These are phyloP conservation scores for Abrus precatorius DNA, from an alignment of 306 rosid genomes.

Conservation along the genomic window DNA sequence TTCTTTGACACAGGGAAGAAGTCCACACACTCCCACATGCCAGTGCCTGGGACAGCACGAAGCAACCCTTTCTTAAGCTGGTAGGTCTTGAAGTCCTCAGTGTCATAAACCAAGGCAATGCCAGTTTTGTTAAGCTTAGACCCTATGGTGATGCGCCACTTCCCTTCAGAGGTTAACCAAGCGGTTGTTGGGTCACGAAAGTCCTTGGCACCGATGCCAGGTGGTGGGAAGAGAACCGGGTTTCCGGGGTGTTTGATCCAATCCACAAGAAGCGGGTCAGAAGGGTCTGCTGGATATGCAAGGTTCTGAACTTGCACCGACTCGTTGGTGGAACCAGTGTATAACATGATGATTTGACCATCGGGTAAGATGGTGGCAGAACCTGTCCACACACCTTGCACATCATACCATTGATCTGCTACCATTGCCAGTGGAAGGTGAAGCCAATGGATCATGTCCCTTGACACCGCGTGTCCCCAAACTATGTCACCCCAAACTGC, in stretches of 20 bases:
- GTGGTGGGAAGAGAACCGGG: conserved; percentile 89
- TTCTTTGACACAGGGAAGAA: conserved; percentile 74
- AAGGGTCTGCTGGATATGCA: conserved; percentile 77
- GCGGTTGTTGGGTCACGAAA: conserved; percentile 97
- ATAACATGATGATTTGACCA: conserved; percentile 75
- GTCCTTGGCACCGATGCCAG: conserved; percentile 66
- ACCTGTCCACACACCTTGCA: conserved; percentile 89
- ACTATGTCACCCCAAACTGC: conserved; percentile 94
- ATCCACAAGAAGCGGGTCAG: conserved; percentile 78
- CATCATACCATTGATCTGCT: conserved; percentile 88
- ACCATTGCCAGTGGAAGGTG: conserved; percentile 94
- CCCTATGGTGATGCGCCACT: conserved; percentile 84
- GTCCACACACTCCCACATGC: conserved; percentile 99
- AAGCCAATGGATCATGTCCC: conserved; percentile 90
- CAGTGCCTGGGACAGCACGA: conserved; percentile 74
- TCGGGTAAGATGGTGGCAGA: conserved; percentile 86
- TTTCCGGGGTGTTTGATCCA: conserved; percentile 83
- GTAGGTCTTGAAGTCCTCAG: conserved; percentile 72
- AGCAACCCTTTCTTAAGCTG: conserved; percentile 66
- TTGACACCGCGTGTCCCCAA: conserved; percentile 96
- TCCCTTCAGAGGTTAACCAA: conserved; percentile 77
- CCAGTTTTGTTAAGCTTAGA: conserved; percentile 82
- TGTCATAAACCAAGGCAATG: conserved; percentile 77
- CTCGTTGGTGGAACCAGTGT: conserved; percentile 88
- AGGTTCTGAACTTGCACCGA: conserved; percentile 88